A percentile compares a stretch with the other conserved stretches of the same genome.
These are phyloP conservation scores for Mortierella sp. DNA, from an alignment of 371 early-diverging fungal species.

Conservation along the genomic window DNA sequence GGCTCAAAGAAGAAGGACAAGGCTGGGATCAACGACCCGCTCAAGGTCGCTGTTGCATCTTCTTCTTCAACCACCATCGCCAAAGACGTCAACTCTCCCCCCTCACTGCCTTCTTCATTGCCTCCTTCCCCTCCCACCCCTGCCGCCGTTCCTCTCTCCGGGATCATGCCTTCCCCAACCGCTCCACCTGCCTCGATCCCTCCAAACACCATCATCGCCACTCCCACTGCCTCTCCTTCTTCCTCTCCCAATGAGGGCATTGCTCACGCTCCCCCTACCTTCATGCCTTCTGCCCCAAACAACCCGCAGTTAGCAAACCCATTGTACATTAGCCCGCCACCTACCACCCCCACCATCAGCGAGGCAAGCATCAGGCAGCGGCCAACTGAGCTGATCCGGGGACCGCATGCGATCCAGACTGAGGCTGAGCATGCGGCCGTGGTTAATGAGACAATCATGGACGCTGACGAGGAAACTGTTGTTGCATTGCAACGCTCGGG, in stretches of 20 bases:
- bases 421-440: not conserved
- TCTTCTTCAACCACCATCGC: not conserved
- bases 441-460: not conserved
- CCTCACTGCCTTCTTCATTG: conserved; percentile 10
- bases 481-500: conserved; percentile 15
- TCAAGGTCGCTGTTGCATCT: not conserved
- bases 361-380: no score
- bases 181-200: conserved; percentile 13
- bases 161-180: conserved; percentile 19
- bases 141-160: conserved; percentile 13
- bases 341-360: no score
- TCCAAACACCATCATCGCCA: not conserved
- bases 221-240: not conserved
- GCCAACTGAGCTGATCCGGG: no score
- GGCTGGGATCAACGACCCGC: no score
- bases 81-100: conserved; percentile 9
- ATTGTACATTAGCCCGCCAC: no score
- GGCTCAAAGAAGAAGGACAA: conserved; percentile 27
- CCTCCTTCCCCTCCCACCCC: conserved; percentile 10
- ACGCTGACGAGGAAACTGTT: not conserved
- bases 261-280: no score
- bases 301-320: conserved; percentile 22
- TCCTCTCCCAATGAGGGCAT: no score
- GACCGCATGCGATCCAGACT: not conserved
- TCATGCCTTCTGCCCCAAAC: not conserved